Conservation (phyloP, 768 basidiomycete species). For the Mycena rosella region DNA sequence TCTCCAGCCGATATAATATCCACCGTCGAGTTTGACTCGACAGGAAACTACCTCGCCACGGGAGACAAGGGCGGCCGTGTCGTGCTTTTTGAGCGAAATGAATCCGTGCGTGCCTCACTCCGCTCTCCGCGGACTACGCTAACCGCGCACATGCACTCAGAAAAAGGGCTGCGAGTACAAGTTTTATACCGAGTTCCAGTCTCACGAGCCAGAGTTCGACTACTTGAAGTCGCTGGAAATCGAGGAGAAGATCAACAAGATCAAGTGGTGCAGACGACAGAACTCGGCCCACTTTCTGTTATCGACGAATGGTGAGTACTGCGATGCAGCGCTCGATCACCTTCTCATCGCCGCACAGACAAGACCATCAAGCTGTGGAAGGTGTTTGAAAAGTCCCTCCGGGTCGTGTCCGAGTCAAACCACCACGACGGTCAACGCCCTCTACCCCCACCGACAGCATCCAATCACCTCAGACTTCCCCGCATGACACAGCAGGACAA, state of each 20-base stretch:
- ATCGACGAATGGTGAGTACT: constrained; percentile 90
- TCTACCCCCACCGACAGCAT: constrained; percentile 69
- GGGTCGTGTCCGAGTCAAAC: constrained; percentile 97
- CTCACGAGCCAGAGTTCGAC: constrained; percentile 99
- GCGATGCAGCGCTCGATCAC: neutral
- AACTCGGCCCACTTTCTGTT: constrained; percentile 97
- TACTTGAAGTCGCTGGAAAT: constrained; percentile 99
- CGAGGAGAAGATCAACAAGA: constrained; percentile 99
- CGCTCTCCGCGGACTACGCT: constrained; percentile 38
- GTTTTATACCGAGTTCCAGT: constrained; percentile 99
- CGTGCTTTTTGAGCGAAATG: constrained; percentile 98
- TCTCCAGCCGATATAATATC: constrained; percentile 98
- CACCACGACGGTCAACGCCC: constrained; percentile 84
- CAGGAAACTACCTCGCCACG: constrained; percentile 98
- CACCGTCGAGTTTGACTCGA: constrained; percentile 99
- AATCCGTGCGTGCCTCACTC: constrained; percentile 75
- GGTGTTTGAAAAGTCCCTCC: constrained; percentile 98
- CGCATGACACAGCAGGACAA: constrained; percentile 95
- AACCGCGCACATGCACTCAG: constrained; percentile 54
- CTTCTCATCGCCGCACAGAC: constrained; percentile 64
- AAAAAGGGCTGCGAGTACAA: constrained; percentile 99
- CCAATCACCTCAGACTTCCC: constrained; percentile 83
- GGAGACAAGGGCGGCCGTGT: constrained; percentile 99
- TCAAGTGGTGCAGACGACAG: constrained; percentile 99
- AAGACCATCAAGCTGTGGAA: constrained; percentile 99